Base-by-base conservation (phyloP, 2,329 filamentous ascomycete genomes). In the Colletotrichum abscissum region DNA sequence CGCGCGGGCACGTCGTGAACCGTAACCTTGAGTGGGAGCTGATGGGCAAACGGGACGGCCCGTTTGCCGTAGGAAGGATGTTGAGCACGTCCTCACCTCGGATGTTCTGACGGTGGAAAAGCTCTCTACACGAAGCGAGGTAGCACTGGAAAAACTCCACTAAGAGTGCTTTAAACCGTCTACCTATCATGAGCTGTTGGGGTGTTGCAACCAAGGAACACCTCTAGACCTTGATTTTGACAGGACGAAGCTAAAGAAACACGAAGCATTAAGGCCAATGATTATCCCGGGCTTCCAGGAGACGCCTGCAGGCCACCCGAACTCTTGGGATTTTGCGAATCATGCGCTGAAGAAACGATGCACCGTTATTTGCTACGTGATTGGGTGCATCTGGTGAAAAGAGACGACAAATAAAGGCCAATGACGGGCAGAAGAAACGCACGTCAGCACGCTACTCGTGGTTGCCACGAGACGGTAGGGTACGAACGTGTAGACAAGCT, bases 271-370 rank as follows among this genome's bases (percentile, higher is more conserved):
- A 63, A 74, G 30, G n/a, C 73, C 73, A 75, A 75, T 71, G 66
- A 42, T 26, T 12, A 26, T 54, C 35, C 46, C 35, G 26, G 12
- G 5, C 30, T 67, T 67, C 52, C 22, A 55, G 69, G 49, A 68
- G 33, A 33, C 52, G 57, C 58, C 33, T 35, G 54, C 42, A 63
- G 56, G 35, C 46, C 76, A 75, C 75, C 76, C 77, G 75, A 72
- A 75, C 67, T 73, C 72, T 72, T 78, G 77, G 77, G 73, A 75
- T 76, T 70, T 74, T 81, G 77, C 78, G 79, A 82, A 81, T 82
- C 79, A 82, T 80, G 78, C 78, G 77, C 75, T 73, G 75, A 71
- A 76, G 72, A 76, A 75, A 59, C 58, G 68, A 65, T 74, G 72
- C 75, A 69, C n/a, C 46, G 54, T 72, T 69, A 42, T 65, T 46